Conservation (phyloP, 257 asterid species). For the Mitragyna speciosa region DNA sequence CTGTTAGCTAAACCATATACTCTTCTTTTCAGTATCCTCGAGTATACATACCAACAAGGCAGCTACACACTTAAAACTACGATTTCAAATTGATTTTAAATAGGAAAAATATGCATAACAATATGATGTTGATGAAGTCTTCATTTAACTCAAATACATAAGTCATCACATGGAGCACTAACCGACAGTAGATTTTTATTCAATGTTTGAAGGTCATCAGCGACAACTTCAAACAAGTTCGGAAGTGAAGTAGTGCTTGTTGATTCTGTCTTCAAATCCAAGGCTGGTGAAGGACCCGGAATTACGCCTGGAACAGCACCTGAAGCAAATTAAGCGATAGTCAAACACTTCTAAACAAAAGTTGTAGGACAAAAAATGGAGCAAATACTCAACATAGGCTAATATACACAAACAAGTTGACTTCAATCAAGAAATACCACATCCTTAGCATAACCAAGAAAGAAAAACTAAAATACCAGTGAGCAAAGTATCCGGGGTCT, state of each 20-base stretch:
- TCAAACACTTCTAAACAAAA: background rate
- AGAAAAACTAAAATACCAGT: slow-evolving; percentile 42
- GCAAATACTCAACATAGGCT: background rate
- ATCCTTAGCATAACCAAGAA: too few species aligned
- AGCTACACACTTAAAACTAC: background rate
- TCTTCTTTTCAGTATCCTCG: background rate
- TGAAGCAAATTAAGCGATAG: slow-evolving; percentile 19
- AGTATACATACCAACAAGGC: too few species aligned
- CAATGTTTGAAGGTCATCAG: slow-evolving; percentile 69
- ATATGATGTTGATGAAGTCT: too few species aligned
- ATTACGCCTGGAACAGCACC: slow-evolving; percentile 39
- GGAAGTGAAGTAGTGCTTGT: slow-evolving; percentile 42
- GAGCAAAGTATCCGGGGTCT: slow-evolving; percentile 60
- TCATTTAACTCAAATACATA: background rate
- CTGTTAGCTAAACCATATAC: background rate
- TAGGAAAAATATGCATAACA: background rate
- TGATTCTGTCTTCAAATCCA: slow-evolving; percentile 50
- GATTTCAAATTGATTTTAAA: background rate
- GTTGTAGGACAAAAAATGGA: background rate
- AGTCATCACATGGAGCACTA: slow-evolving; percentile 28
- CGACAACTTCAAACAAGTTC: slow-evolving; percentile 73
- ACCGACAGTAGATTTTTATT: slow-evolving; percentile 82
- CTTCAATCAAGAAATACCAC: too few species aligned
- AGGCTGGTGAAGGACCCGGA: slow-evolving; percentile 51
- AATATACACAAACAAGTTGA: background rate